A percentile compares a stretch with the other conserved stretches of the same genome.
Evolutionary conservation across 208 protist species (phyloP).

Genomic region (Leishmania gerbilli): DNA sequence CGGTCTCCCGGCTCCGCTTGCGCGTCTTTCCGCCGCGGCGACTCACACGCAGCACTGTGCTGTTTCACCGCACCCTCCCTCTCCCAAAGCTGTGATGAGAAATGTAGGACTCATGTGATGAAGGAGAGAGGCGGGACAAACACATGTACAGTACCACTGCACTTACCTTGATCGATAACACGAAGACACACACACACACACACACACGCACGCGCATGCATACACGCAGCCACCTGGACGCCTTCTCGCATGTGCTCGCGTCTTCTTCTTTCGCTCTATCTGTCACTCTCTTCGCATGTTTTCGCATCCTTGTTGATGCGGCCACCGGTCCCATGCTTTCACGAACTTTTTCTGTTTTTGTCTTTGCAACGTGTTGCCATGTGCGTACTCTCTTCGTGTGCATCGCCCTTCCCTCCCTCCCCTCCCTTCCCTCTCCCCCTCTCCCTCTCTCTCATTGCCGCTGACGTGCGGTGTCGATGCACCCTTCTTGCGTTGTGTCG

Average conservation of each 20-base stretch:
- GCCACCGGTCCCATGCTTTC: neutral
- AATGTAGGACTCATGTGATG: neutral
- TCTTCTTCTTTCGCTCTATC: neutral
- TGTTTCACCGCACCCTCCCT: too few relatives aligned
- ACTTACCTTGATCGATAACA: neutral
- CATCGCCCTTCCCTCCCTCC: neutral
- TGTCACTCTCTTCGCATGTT: neutral
- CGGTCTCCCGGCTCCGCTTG: too few relatives aligned
- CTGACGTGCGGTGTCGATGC: neutral
- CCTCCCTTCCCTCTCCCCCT: neutral
- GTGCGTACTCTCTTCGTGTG: neutral
- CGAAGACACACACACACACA: conserved; percentile 4
- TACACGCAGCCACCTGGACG: neutral
- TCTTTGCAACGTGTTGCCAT: neutral
- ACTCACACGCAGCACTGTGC: too few relatives aligned
- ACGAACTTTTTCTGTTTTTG: neutral
- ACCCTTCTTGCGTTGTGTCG: neutral
- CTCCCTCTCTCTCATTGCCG: neutral
- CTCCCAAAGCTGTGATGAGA: too few relatives aligned
- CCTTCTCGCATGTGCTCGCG: neutral
- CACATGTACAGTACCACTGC: neutral
- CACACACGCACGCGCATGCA: neutral
- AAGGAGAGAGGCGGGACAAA: neutral
- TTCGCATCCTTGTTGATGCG: neutral
- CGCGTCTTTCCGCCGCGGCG: too few relatives aligned